Percentiles rank a stretch among this genome's conserved stretches.
Evolutionary conservation across 768 basidiomycete species (phyloP).

Genomic region (Mycena amicta): DNA sequence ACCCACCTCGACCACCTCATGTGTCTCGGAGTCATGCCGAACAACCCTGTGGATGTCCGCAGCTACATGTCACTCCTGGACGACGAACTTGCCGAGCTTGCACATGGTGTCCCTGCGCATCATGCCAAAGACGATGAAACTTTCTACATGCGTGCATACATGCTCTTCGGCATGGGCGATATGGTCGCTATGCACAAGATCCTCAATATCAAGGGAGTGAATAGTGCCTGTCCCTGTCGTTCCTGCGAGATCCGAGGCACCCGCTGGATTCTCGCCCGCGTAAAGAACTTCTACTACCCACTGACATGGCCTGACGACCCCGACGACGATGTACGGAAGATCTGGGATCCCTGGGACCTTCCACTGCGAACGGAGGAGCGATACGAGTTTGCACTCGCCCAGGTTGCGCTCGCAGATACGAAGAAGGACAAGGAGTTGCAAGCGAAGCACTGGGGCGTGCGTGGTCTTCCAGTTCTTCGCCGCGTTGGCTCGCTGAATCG

Average conservation of each 20-base stretch:
- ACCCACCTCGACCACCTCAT: conserved; percentile 34
- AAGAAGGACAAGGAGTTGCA: neutral
- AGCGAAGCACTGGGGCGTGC: conserved; percentile 31
- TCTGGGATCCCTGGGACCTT: neutral
- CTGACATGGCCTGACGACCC: neutral
- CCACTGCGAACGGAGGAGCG: neutral
- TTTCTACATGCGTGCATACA: conserved; percentile 2
- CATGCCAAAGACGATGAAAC: conserved; percentile 15
- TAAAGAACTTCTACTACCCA: neutral
- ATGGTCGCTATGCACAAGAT: conserved; percentile 12
- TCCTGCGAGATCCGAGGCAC: conserved; percentile 38
- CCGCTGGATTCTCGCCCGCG: neutral
- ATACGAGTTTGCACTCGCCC: neutral
- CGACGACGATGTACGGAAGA: neutral
- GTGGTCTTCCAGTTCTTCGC: conserved; percentile 29
- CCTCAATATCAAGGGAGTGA: conserved; percentile 20
- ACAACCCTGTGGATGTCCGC: conserved; percentile 37
- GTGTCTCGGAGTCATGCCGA: conserved; percentile 42
- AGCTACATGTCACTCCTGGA: conserved; percentile 42
- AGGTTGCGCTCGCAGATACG: neutral
- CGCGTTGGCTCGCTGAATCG: conserved; percentile 31
- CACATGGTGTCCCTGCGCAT: conserved; percentile 32
- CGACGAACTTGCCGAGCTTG: conserved; percentile 36
- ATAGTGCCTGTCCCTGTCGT: conserved; percentile 22
- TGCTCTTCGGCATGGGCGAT: conserved; percentile 6